A percentile compares a stretch with the other conserved stretches of the same genome.
Conservation (phyloP, 345 rosid species). For the Citrus mangshanensis region DNA sequence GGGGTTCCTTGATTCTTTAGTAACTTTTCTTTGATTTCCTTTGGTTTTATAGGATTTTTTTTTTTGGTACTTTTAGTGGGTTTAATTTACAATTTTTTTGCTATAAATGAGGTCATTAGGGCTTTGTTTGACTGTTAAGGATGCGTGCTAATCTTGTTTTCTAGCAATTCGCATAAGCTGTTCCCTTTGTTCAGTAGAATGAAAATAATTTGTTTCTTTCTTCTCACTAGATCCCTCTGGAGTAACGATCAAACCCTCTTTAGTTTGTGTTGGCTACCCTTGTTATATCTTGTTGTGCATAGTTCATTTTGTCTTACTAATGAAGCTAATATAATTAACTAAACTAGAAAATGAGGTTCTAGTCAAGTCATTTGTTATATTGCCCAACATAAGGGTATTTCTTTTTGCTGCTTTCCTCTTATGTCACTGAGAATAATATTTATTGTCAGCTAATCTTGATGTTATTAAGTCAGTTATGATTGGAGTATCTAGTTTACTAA, state of each 20-base stretch:
- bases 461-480: not conserved
- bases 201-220: not conserved
- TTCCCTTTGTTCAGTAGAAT: not conserved
- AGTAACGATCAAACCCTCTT: not conserved
- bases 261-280: not conserved
- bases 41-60: not conserved
- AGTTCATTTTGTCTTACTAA: not conserved
- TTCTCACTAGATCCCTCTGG: not conserved
- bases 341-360: not conserved
- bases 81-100: not conserved
- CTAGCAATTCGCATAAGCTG: not conserved
- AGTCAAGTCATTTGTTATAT: slow-evolving; percentile 1
- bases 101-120: not conserved
- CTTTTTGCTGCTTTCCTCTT: not conserved
- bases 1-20: not conserved
- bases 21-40: not conserved
- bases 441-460: slow-evolving; percentile 3
- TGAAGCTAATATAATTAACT: not conserved
- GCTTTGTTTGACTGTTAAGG: not conserved
- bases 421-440: not conserved
- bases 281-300: not conserved
- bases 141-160: not conserved
- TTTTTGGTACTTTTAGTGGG: not conserved
- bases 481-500: not conserved
- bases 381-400: slow-evolving; percentile 1